Evolutionary conservation across 352 stramenopile genomes (phyloP).

Genomic region (Globisporangium recalcitrans): DNA sequence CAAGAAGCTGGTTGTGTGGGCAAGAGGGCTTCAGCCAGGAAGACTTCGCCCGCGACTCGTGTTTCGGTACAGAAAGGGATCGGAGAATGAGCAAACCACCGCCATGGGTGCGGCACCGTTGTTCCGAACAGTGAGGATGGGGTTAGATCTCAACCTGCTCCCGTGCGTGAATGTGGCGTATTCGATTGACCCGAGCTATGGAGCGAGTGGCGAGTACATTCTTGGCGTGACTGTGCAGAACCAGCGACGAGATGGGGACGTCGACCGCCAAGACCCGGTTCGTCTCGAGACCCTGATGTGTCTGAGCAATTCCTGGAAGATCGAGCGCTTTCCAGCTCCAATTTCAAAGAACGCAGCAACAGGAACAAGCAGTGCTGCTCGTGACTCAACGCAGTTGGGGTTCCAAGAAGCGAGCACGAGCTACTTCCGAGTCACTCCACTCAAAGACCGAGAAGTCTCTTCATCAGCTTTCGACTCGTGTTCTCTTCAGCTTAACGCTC

Average conservation of each 20-base stretch:
- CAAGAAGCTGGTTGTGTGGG: constrained; percentile 48
- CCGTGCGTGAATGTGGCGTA: constrained; percentile 62
- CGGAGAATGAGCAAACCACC: constrained; percentile 17
- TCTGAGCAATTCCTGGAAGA: constrained; percentile 56
- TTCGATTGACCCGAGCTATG: constrained; percentile 63
- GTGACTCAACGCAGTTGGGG: constrained; percentile 39
- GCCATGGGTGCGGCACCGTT: constrained; percentile 14
- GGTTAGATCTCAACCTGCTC: constrained; percentile 52
- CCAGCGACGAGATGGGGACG: constrained; percentile 26
- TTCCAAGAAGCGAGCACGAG: constrained; percentile 71
- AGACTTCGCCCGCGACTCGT: constrained; percentile 47
- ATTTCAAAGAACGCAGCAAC: background rate
- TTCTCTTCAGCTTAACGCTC: constrained; percentile 21
- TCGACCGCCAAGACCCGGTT: constrained; percentile 26
- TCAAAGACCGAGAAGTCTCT: background rate
- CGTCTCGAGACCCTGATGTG: constrained; percentile 51
- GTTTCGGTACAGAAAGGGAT: constrained; percentile 52
- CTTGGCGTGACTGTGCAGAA: constrained; percentile 69
- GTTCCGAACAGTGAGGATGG: constrained; percentile 45
- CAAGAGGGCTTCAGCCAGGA: constrained; percentile 30
- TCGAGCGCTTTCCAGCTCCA: constrained; percentile 37
- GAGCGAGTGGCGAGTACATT: constrained; percentile 60
- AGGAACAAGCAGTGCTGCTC: constrained; percentile 7
- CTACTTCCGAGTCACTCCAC: constrained; percentile 66
- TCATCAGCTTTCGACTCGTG: constrained; percentile 9